Conservation (phyloP, 306 rosid species). For the Cucurbita ficifolia region DNA sequence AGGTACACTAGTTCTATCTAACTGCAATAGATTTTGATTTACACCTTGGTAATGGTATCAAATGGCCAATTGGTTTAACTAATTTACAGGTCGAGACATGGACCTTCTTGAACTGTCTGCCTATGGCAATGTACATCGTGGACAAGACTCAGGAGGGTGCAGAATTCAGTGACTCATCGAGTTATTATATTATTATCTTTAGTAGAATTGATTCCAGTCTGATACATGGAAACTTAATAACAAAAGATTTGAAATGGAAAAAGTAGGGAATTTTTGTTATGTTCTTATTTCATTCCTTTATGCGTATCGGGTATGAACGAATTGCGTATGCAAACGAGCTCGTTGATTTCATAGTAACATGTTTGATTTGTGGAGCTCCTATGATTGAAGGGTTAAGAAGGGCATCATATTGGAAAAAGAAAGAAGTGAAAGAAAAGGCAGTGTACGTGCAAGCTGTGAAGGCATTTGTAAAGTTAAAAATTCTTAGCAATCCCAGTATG, state of each 20-base stretch:
- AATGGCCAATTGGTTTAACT: slow-evolving; percentile 11
- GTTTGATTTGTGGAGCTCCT: background rate
- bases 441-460: background rate
- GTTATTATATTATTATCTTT: background rate
- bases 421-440: background rate
- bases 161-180: slow-evolving; percentile 49
- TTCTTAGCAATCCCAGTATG: background rate
- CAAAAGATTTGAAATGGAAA: background rate
- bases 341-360: background rate
- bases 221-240: background rate
- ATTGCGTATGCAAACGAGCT: background rate
- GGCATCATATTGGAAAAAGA: background rate
- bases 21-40: background rate
- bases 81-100: slow-evolving; percentile 68
- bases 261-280: background rate
- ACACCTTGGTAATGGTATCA: background rate
- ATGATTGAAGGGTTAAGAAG: background rate
- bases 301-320: background rate
- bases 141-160: slow-evolving; percentile 72
- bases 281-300: background rate
- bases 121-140: slow-evolving; percentile 58
- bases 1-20: slow-evolving; percentile 27
- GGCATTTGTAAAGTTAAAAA: slow-evolving; percentile 2
- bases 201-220: background rate
- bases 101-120: slow-evolving; percentile 87